Conservation (phyloP, 495 filamentous ascomycete species). For the Penicillium angulare region DNA sequence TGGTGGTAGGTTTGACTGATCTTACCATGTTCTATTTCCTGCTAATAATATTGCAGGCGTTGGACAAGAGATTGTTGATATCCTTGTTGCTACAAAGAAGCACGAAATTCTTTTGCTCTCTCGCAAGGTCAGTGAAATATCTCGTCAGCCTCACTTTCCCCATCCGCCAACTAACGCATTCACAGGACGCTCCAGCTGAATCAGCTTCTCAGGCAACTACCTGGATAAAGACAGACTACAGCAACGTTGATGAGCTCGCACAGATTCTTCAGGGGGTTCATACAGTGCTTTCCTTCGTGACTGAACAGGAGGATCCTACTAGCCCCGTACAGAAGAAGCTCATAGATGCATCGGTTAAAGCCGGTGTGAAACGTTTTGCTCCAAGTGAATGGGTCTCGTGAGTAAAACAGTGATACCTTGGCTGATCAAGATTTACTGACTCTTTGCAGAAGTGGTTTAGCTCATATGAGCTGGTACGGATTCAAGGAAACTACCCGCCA, state of each 20-base stretch:
- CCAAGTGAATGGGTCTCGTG: slow-evolving; percentile 33
- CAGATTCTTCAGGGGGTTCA: slow-evolving; percentile 46
- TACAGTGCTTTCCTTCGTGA: slow-evolving; percentile 56
- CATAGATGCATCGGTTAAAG: slow-evolving; percentile 59
- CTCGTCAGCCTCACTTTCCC: not conserved
- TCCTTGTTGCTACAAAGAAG: slow-evolving; percentile 45
- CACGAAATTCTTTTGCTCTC: slow-evolving; percentile 52
- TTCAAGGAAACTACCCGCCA: slow-evolving; percentile 46
- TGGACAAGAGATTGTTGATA: slow-evolving; percentile 53
- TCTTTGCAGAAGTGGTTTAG: slow-evolving; percentile 13
- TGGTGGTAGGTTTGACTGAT: slow-evolving; percentile 36
- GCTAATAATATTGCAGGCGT: slow-evolving; percentile 40
- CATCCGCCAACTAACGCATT: not conserved
- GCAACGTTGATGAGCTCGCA: slow-evolving; percentile 32
- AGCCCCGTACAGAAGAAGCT: slow-evolving; percentile 45
- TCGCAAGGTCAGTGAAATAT: slow-evolving; percentile 33
- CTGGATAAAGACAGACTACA: slow-evolving; percentile 47
- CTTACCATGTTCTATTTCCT: not conserved
- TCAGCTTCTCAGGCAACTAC: slow-evolving; percentile 14
- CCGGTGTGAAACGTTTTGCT: slow-evolving; percentile 60
- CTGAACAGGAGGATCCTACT: slow-evolving; percentile 28
- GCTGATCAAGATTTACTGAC: not conserved
- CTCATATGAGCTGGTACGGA: slow-evolving; percentile 43
- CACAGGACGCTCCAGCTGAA: slow-evolving; percentile 9
- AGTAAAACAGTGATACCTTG: not conserved